These are phyloP conservation scores for Cladosporium velox DNA, from an alignment of 2,329 filamentous ascomycete genomes.

Conservation along the genomic window DNA sequence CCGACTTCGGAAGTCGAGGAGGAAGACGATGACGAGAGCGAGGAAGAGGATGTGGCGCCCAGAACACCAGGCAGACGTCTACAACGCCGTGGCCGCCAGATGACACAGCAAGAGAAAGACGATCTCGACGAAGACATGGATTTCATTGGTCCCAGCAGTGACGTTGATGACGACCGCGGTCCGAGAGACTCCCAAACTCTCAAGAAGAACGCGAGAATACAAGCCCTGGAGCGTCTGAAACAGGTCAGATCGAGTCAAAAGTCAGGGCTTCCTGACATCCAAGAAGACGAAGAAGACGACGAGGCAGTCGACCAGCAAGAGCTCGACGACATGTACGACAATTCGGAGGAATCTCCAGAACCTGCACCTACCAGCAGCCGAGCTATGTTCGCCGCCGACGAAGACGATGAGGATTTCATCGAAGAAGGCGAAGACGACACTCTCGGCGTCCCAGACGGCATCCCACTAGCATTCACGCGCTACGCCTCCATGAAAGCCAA, in stretches of 20 bases:
- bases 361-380: constrained; percentile 34
- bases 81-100: constrained; percentile 23
- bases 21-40: constrained; percentile 25
- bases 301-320: constrained; percentile 32
- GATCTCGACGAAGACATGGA: constrained; percentile 51
- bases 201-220: constrained; percentile 41
- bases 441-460: constrained; percentile 59
- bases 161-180: constrained; percentile 30
- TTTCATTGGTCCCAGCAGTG: constrained; percentile 42
- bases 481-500: constrained; percentile 67
- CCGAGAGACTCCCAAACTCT: constrained; percentile 33
- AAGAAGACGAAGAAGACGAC: constrained; percentile 29
- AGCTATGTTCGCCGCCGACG: constrained; percentile 54
- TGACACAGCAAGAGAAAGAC: constrained; percentile 38
- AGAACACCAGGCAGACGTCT: constrained; percentile 30
- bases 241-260: constrained; percentile 41
- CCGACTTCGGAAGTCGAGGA: background rate
- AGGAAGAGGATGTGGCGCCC: constrained; percentile 29
- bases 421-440: constrained; percentile 60
- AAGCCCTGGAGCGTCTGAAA: constrained; percentile 49
- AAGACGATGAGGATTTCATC: constrained; percentile 66
- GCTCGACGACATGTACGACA: constrained; percentile 31
- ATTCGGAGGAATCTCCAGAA: constrained; percentile 36
- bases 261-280: constrained; percentile 24
- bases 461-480: constrained; percentile 68